Evolutionary conservation across 345 rosid species (phyloP).

Genomic region (Acer yangbiense): DNA sequence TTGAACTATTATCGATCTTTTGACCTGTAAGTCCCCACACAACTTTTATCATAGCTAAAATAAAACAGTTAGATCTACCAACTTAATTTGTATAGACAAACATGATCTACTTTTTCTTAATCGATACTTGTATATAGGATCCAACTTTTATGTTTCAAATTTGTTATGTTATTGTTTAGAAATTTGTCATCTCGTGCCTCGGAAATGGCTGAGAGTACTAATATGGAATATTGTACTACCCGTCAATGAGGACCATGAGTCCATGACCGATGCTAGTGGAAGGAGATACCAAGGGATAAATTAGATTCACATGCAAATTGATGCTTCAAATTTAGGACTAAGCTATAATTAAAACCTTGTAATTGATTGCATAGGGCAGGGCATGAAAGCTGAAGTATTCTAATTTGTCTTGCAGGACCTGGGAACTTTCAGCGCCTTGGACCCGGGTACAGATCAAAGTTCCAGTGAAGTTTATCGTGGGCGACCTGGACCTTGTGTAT

Average conservation of each 20-base stretch:
- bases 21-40: conserved; percentile 26
- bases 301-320: background rate
- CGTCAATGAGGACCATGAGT: background rate
- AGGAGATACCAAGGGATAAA: background rate
- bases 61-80: background rate
- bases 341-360: no score
- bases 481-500: conserved; percentile 7
- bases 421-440: conserved; percentile 28
- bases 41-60: background rate
- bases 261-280: no score
- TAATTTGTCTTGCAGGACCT: conserved; percentile 16
- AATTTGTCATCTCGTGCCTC: background rate
- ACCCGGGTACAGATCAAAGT: conserved; percentile 19
- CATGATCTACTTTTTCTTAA: background rate
- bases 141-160: background rate
- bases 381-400: no score
- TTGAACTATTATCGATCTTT: conserved; percentile 46
- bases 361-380: no score
- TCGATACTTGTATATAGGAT: background rate
- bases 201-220: background rate
- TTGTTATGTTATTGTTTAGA: background rate
- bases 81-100: background rate
- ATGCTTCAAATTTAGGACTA: no score
- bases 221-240: background rate
- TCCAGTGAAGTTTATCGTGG: conserved; percentile 15